Evolutionary conservation across 176 grass and related monocot species (phyloP).

Genomic region (Thalia dealbata): DNA sequence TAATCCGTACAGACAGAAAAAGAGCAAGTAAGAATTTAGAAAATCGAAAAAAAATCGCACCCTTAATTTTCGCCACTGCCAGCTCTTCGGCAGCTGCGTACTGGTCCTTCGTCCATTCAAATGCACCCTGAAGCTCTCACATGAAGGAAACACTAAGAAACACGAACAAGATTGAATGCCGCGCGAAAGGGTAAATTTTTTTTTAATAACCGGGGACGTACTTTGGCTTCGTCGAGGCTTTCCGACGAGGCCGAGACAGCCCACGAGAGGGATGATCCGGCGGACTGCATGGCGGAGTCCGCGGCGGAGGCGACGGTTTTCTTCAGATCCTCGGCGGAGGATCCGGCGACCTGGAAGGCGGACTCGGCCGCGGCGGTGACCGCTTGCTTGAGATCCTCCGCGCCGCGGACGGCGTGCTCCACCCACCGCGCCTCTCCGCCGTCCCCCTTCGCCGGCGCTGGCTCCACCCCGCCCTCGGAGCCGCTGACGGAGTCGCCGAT

Average conservation of each 20-base stretch:
- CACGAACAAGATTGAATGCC: background rate
- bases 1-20: background rate
- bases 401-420: background rate
- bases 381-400: slow-evolving; percentile 8
- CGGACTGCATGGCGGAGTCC: slow-evolving; percentile 19
- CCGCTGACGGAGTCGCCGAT: background rate
- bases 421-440: background rate
- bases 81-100: slow-evolving; percentile 26
- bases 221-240: slow-evolving; percentile 15
- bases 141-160: slow-evolving; percentile 4
- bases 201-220: background rate
- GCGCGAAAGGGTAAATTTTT: background rate
- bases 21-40: background rate
- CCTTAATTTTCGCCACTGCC: slow-evolving; percentile 35
- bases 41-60: slow-evolving; percentile 10
- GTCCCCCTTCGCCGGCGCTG: background rate
- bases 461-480: background rate
- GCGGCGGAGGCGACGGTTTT: slow-evolving; percentile 3
- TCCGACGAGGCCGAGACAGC: slow-evolving; percentile 18
- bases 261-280: slow-evolving; percentile 6
- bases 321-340: background rate
- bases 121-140: slow-evolving; percentile 12
- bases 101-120: slow-evolving; percentile 23
- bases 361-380: slow-evolving; percentile 15
- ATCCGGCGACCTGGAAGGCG: slow-evolving; percentile 10